Evolutionary conservation across 208 protist species (phyloP).

Genomic region (Leishmania arabica): DNA sequence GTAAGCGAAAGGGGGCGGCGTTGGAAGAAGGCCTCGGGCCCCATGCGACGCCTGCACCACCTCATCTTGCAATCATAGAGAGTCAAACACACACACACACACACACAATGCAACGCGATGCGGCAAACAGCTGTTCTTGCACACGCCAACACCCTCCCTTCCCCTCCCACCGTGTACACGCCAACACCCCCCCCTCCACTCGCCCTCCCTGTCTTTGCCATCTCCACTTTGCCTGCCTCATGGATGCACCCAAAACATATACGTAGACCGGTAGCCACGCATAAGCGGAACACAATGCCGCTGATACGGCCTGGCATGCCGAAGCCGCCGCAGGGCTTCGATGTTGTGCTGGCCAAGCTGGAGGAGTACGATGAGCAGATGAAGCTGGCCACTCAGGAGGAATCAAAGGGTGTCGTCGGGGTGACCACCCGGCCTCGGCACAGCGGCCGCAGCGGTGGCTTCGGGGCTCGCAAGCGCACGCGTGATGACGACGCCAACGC

Average conservation of each 20-base stretch:
- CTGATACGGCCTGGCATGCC: constrained; percentile 79
- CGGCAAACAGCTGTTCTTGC: neutral
- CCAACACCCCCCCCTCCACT: neutral
- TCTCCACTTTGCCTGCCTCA: neutral
- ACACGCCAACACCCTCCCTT: no score
- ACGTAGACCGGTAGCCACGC: neutral
- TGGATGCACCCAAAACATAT: neutral
- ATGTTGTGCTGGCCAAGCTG: constrained; percentile 56
- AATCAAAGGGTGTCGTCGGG: constrained; percentile 57
- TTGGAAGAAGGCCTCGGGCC: neutral
- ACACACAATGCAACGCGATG: no score
- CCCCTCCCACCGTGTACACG: neutral
- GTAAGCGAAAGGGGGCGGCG: neutral
- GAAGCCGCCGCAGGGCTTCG: constrained; percentile 81
- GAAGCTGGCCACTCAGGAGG: constrained; percentile 67
- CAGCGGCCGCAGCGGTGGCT: neutral
- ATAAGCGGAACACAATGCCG: constrained; percentile 46
- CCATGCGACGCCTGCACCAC: neutral
- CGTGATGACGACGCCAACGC: constrained; percentile 9
- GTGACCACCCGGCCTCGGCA: constrained; percentile 32
- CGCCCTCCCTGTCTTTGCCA: neutral
- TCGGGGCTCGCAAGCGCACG: constrained; percentile 4
- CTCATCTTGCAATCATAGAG: neutral
- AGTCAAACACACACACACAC: neutral
- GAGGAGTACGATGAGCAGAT: constrained; percentile 78